phyloP scores from a whole-genome alignment of 257 asterid species.

The Echium plantagineum region DNA sequence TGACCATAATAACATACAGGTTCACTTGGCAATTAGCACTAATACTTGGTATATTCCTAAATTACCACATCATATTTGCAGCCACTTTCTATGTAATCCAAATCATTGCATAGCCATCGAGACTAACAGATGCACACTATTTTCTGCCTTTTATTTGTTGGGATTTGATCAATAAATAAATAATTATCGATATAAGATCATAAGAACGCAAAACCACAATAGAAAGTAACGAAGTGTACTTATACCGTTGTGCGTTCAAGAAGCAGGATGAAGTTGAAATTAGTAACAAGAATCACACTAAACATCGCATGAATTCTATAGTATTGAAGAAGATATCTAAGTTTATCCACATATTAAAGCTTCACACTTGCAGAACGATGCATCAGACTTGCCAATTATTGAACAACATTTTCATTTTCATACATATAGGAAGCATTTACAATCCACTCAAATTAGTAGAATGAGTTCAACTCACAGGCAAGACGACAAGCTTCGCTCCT shows the following conservation, averaged over 20 bases:
- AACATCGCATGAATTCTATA: no score
- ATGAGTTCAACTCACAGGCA: constrained; percentile 51
- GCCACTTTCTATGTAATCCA: no score
- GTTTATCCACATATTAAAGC: neutral
- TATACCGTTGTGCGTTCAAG: neutral
- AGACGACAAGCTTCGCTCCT: constrained; percentile 77
- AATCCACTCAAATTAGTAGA: neutral
- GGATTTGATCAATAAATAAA: neutral
- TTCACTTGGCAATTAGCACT: no score
- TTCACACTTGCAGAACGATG: neutral
- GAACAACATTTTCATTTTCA: neutral
- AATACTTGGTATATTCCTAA: no score
- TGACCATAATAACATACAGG: no score
- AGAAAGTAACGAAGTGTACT: neutral
- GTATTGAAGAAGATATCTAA: no score
- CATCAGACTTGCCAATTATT: neutral
- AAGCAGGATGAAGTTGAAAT: no score
- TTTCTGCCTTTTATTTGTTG: neutral
- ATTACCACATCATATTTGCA: no score
- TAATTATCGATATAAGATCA: neutral
- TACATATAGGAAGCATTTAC: no score
- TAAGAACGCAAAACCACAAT: neutral
- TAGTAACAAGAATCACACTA: neutral
- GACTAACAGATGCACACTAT: neutral
- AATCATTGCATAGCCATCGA: no score